Base-by-base conservation (phyloP, 2,329 filamentous ascomycete genomes). In the Helotiales sp. region DNA sequence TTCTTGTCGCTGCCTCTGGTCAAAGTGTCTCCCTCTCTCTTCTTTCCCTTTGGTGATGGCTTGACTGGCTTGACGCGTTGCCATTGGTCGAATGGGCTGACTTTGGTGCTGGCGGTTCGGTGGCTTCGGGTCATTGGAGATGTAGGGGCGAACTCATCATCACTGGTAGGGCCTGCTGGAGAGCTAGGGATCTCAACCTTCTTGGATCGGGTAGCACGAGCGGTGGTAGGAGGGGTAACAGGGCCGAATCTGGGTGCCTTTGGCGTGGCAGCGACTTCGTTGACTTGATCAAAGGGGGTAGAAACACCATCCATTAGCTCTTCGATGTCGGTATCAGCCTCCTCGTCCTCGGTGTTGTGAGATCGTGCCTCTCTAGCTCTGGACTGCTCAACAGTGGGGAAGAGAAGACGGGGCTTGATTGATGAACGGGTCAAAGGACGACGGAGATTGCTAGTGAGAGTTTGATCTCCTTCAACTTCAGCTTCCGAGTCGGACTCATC, bases 371-470 rank as follows among this genome's bases (percentile, higher is more conserved):
- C 88, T 84, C 60, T 88, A 84, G 79, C 72, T 75, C 79, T 72
- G 76, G 81, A 71, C 83, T 83, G 69, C 81, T 81, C 47, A 80
- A 79, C 3, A 45, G 70, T 62, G 34, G 75, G 87, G 79, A 93
- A 94, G 7, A 94, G 84, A 8, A 93, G 85, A 37, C 90, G 87
- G 15, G 91, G 91, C 78, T 91, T 90, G 76, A 93, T 84, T 1
- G 86, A 82, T n/a, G 89, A 89, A 66, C 90, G 88, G 26, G 89
- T 91, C 62, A 91, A 79, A 24, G 84, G 87, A 32, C 82, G 72
- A 63, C 67, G 68, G 78, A 67, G 77, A 72, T 49, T 78, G 77
- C 71, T 37, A 26, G 69, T 65, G n/a, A 73, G 77, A 76, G 26
- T 50, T 40, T 54, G n/a, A 10, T 63, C 63, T 5, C 40, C 26